Evolutionary conservation across 176 grass and related monocot genomes (phyloP), one percentile per base, ranked within the genome.

Genomic region (Puccinellia tenuiflora): DNA sequence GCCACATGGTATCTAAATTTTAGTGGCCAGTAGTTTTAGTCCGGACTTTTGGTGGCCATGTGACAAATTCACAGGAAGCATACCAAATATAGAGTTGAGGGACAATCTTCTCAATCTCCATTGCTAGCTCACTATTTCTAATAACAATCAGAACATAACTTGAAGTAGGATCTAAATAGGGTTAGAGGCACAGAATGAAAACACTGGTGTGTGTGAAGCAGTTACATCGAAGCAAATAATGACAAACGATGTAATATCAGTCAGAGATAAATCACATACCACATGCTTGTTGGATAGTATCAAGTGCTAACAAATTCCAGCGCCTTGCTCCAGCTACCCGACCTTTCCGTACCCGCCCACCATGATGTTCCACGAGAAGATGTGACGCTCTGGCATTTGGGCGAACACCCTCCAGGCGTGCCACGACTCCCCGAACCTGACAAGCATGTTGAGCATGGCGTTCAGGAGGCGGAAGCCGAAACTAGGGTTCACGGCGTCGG

Each of bases 331-430:
- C 33, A 98, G 82, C 50, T 91, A 93, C 22, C 95, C 95, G 7
- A 79, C 53, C 84, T 98, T 90, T 3, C 92, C 95, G 55, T 98
- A 94, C 20, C 92, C 92, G 73, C 90, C 91, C 10, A 94, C 71
- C 88, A 98, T 94, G 39, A 98, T 21, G 71, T 98, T 98, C 95
- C 95, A 98, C 53, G 95, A 94, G 78, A 94, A 98, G 70, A 91
- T 90, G 59, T 94, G 82, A 78, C 88, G 86, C 15, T 91, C 75
- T 1, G 92, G 72, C 92, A 98, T 98, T 84, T 94, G 94, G 43
- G 81, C 88, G 66, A 98, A 98, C 48, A 98, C 92, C 29, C 46
- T 81, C 86, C 90, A 94, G 40, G 95, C 95, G 22, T 78, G 84
- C 76, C 91, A 83, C 40, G 79, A 77, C 50, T 97, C 85, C 40